These are phyloP conservation scores for Neonectria magnoliae DNA, from an alignment of 2,329 filamentous ascomycete genomes.

Conservation along the genomic window DNA sequence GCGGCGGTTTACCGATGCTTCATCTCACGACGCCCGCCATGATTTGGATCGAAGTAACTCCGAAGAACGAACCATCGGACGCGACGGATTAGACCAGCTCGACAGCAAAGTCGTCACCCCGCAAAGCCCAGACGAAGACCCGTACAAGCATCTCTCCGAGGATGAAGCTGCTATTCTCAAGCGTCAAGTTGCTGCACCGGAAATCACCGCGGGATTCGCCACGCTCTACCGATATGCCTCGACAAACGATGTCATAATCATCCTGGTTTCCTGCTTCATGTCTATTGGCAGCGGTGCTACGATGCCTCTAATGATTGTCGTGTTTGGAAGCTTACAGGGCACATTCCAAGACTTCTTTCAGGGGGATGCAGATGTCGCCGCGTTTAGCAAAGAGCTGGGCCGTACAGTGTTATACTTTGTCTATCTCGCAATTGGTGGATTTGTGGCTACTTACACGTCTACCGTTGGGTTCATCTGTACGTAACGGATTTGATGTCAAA, in stretches of 20 bases:
- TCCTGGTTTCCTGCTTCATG: slow-evolving; percentile 65
- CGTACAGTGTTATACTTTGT: slow-evolving; percentile 75
- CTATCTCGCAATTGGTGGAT: slow-evolving; percentile 81
- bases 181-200: slow-evolving; percentile 70
- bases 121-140: background rate
- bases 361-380: slow-evolving; percentile 52
- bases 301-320: slow-evolving; percentile 77
- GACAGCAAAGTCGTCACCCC: background rate
- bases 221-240: slow-evolving; percentile 74
- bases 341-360: slow-evolving; percentile 71
- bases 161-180: slow-evolving; percentile 71
- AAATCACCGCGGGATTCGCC: slow-evolving; percentile 67
- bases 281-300: slow-evolving; percentile 75
- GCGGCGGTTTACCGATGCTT: background rate
- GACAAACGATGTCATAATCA: slow-evolving; percentile 66
- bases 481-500: background rate
- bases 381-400: slow-evolving; percentile 65
- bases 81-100: background rate
- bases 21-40: background rate
- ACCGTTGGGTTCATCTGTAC: slow-evolving; percentile 84
- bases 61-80: background rate
- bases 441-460: slow-evolving; percentile 75
- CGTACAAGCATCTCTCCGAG: slow-evolving; percentile 48
- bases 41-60: background rate
- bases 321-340: slow-evolving; percentile 77